Evolutionary conservation across 2,329 filamentous ascomycete species (phyloP).

Genomic region (Pleoardoris graminearum): DNA sequence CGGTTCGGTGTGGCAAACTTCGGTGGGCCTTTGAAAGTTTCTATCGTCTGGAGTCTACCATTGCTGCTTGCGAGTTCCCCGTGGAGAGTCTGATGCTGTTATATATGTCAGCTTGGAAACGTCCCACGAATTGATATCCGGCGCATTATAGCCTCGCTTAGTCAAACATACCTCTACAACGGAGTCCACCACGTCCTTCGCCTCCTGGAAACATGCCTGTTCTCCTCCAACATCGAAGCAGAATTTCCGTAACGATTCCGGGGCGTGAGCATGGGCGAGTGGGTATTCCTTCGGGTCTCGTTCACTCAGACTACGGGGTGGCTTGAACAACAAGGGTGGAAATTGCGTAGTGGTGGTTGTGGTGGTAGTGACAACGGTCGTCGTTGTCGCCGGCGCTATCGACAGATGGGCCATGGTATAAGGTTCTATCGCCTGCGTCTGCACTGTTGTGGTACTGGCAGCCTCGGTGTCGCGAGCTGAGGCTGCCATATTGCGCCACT

Average conservation of each 20-base stretch:
- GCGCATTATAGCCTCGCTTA: slow-evolving; percentile 22
- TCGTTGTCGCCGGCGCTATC: slow-evolving; percentile 65
- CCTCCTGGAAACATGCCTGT: slow-evolving; percentile 65
- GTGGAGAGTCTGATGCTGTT: slow-evolving; percentile 50
- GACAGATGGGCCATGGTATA: slow-evolving; percentile 62
- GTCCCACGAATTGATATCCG: slow-evolving; percentile 8
- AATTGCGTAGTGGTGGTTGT: slow-evolving; percentile 83
- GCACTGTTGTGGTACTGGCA: slow-evolving; percentile 28
- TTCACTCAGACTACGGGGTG: slow-evolving; percentile 69
- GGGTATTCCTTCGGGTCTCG: slow-evolving; percentile 91
- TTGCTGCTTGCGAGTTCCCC: slow-evolving; percentile 52
- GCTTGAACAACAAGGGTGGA: slow-evolving; percentile 78
- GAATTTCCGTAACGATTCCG: slow-evolving; percentile 75
- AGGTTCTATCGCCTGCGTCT: slow-evolving; percentile 32
- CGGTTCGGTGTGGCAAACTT: slow-evolving; percentile 49
- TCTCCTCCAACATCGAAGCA: slow-evolving; percentile 70
- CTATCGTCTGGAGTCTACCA: slow-evolving; percentile 49
- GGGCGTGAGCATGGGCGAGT: slow-evolving; percentile 79
- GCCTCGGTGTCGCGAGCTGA: slow-evolving; percentile 29
- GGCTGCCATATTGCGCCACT: slow-evolving; percentile 33
- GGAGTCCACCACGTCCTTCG: slow-evolving; percentile 59
- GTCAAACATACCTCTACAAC: slow-evolving; percentile 56
- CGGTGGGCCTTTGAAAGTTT: slow-evolving; percentile 46
- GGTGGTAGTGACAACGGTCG: slow-evolving; percentile 80
- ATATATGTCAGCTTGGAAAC: slow-evolving; percentile 24